A percentile compares a stretch with the other conserved stretches of the same genome.
Conservation (phyloP, 75 land plant genomes). For the Selaginella moellendorffii region DNA sequence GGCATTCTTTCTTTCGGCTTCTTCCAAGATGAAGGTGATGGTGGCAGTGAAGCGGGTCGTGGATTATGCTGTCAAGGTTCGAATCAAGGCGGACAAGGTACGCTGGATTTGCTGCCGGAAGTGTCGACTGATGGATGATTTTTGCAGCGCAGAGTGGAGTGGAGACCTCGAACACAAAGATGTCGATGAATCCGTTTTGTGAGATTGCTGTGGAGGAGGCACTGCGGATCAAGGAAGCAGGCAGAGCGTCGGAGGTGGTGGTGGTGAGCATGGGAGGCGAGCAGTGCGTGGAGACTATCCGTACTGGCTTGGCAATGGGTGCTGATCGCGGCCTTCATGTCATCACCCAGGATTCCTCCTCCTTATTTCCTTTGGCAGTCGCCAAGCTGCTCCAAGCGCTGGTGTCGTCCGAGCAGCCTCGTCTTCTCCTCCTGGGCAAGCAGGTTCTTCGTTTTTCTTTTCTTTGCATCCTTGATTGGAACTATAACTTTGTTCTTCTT, state of each 20-base stretch:
- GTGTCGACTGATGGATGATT: background rate
- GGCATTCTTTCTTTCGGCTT: too few species aligned
- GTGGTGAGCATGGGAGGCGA: slow-evolving; percentile 64
- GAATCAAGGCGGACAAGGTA: slow-evolving; percentile 85
- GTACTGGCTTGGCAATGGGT: slow-evolving; percentile 92
- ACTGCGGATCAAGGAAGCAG: slow-evolving; percentile 56
- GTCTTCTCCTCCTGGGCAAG: slow-evolving; percentile 68
- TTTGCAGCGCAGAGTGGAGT: slow-evolving; percentile 49
- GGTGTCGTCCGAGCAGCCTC: slow-evolving; percentile 50
- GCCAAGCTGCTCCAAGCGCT: slow-evolving; percentile 58
- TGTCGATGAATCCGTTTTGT: slow-evolving; percentile 97
- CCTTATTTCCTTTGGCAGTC: slow-evolving; percentile 51
- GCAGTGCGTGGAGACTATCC: slow-evolving; percentile 61
- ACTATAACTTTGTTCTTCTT: background rate
- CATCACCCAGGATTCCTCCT: slow-evolving; percentile 10
- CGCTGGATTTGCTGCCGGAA: background rate
- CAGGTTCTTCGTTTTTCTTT: slow-evolving; percentile 36
- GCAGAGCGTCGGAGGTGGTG: slow-evolving; percentile 60
- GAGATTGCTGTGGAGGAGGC: slow-evolving; percentile 92
- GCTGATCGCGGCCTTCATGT: slow-evolving; percentile 85
- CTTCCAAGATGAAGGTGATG: slow-evolving; percentile 92
- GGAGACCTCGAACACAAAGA: slow-evolving; percentile 75
- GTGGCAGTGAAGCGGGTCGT: slow-evolving; percentile 80
- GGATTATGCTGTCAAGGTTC: slow-evolving; percentile 88
- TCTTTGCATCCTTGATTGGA: background rate